Evolutionary conservation across 2,329 filamentous ascomycete genomes (phyloP).

Genomic region (Daldinia sp.): DNA sequence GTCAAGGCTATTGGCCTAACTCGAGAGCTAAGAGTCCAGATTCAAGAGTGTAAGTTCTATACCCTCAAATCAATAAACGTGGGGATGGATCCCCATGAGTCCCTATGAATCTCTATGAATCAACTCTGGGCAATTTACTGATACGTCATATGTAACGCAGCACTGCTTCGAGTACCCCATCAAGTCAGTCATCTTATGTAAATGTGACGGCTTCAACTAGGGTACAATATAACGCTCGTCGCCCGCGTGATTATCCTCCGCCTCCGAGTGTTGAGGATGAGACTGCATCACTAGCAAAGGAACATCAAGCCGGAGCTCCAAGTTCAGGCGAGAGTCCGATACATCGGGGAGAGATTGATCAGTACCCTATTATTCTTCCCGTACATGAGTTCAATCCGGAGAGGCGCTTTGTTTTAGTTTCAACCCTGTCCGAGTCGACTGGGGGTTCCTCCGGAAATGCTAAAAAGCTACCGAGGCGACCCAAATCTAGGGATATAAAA

Average conservation of each 20-base stretch:
- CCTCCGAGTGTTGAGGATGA: slow-evolving; percentile 76
- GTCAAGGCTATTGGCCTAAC: slow-evolving; percentile 46
- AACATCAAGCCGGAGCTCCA: slow-evolving; percentile 56
- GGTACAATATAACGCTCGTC: slow-evolving; percentile 37
- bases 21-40: slow-evolving; percentile 42
- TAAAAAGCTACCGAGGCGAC: slow-evolving; percentile 31
- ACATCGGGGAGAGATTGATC: slow-evolving; percentile 71
- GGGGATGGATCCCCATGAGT: neutral
- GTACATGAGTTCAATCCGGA: slow-evolving; percentile 68
- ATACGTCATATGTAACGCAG: slow-evolving; percentile 34
- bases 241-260: slow-evolving; percentile 59
- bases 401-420: slow-evolving; percentile 69
- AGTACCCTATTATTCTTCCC: slow-evolving; percentile 72
- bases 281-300: slow-evolving; percentile 66
- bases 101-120: slow-evolving; percentile 3
- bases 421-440: slow-evolving; percentile 47
- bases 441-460: slow-evolving; percentile 36
- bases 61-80: slow-evolving; percentile 12
- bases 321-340: slow-evolving; percentile 62
- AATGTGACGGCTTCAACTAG: slow-evolving; percentile 37
- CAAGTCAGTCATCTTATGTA: slow-evolving; percentile 36
- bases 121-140: slow-evolving; percentile 25
- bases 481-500: slow-evolving; percentile 31
- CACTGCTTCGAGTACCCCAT: slow-evolving; percentile 21
- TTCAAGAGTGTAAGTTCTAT: slow-evolving; percentile 40